Evolutionary conservation across 495 filamentous ascomycete species (phyloP), one percentile per base, ranked within the genome.

Genomic region (Tuber melanosporum): DNA sequence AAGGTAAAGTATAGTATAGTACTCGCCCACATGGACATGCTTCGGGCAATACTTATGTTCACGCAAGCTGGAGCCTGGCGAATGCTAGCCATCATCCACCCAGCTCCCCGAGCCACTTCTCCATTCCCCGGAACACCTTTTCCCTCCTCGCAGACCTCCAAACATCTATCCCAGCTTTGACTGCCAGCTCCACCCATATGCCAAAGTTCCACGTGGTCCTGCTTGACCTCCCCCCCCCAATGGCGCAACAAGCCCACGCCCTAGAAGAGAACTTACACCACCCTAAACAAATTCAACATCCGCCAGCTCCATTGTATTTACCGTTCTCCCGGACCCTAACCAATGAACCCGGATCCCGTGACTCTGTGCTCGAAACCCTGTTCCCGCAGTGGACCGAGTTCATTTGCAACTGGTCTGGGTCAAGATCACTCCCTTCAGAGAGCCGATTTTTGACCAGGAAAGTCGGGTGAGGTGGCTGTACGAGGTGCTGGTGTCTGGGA

Each of bases 201-300:
- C 82, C 84, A 9, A 85, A 86, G 73, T 97, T 97, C 85, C 87
- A 94, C 82, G 85, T 97, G 52, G 88, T 98, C 71, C 84, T 97
- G 39, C 87, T 98, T 12, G 95, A 97, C 83, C 95, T 19, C 45
- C 1, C 45, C 20, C 95, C 26, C 95, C 95, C 39, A 2, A 5
- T 98, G 95, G 95, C 91, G 92, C 3, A 98, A 97, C 82, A 88
- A 89, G n/a, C 97, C 94, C 36, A 94, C 91, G 10, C 88, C 88
- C 73, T 89, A 94, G n/a, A 91, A 91, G 73, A 84, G 85, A 17
- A 78, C 85, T 39, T 97, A 97, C 84, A 78, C 82, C 1, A 91
- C 89, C 26, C 85, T 87, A 19, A 79, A 85, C 17, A 49, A 69
- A 19, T 77, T 76, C 69, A 82, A 83, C 47, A 79, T 85, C n/a